These are phyloP conservation scores for Elaeis oleifera DNA, from an alignment of 202 grass and related monocot genomes.

Conservation along the genomic window DNA sequence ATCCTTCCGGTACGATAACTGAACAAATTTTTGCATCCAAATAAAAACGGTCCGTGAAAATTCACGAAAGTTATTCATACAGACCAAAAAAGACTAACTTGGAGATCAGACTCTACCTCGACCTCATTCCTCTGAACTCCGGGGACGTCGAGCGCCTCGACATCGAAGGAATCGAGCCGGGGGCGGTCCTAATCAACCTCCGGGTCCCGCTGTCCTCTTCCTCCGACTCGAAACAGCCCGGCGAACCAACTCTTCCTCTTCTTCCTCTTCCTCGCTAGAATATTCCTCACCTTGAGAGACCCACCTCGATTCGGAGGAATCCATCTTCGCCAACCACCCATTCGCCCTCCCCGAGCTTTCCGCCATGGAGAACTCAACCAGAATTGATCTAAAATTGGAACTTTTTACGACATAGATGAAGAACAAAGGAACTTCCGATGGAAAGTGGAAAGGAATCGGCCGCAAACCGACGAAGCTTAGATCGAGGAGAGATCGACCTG, in stretches of 20 bases:
- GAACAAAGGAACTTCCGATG: no score
- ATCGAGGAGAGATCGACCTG: no score
- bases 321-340: conserved; percentile 46
- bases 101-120: conserved; percentile 42
- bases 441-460: no score
- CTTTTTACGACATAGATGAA: no score
- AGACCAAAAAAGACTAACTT: not conserved
- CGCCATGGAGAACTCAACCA: conserved; percentile 11
- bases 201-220: conserved; percentile 48
- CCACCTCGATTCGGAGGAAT: conserved; percentile 73
- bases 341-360: conserved; percentile 16
- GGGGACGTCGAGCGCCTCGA: conserved; percentile 80
- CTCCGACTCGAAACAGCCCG: conserved; percentile 35
- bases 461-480: no score
- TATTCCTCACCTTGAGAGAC: conserved; percentile 45
- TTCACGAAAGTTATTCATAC: no score
- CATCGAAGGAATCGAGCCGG: conserved; percentile 84
- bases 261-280: conserved; percentile 44
- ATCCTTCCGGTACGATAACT: no score
- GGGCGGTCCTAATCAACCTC: conserved; percentile 69
- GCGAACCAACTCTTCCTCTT: conserved; percentile 27
- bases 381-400: no score
- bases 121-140: conserved; percentile 42
- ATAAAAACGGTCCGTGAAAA: no score
- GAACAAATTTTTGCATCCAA: no score